Base-by-base conservation (phyloP, 805 yeast genomes). In the Priceomyces medius region DNA sequence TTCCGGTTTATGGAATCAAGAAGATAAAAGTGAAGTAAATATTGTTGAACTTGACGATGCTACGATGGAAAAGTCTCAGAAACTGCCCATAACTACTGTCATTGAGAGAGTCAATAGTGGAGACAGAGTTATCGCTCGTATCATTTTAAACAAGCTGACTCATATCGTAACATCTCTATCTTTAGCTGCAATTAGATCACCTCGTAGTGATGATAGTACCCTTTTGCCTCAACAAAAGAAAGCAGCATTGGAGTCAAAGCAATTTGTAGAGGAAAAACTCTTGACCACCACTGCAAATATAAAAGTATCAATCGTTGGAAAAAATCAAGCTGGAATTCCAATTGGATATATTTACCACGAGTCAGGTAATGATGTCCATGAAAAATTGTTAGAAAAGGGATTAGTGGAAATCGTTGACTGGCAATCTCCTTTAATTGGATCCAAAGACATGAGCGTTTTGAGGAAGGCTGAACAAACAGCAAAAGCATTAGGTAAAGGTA, bases 91-190 rank as follows among this genome's bases (percentile, higher is more conserved):
- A 37, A 62, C 71, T 13, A 73, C 86, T 23, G 74, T 88, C 42
- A 83, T 88, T 19, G 95, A 88, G 62, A 80, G 76, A 53, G 93
- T 83, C 23, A 72, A 86, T 44, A 68, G 82, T 47, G 96, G 96
- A 37, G 96, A 88, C 63, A 68, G 95, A 36, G 61, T 87, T n/a
- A 66, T 83, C 28, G 76, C 79, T 9, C 76, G 95, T 31, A 58
- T 80, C 9, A 48, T 80, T 41, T 63, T 78, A 21, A 68, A 66
- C 43, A 63, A 69, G 36, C 61, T 63, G n/a, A 61, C 62, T 31
- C 93, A 85, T 45, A 76, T 73, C 31, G 73, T 77, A 20, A 67
- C 80, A 20, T 81, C 83, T 8, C 74, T 83, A 21, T 58, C 83
- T 29, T 64, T 88, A 47, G 93, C 93, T 2, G 96, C 96, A 35